These are phyloP conservation scores for Yarrowia porcina DNA, from an alignment of 805 yeast genomes.

Conservation along the genomic window DNA sequence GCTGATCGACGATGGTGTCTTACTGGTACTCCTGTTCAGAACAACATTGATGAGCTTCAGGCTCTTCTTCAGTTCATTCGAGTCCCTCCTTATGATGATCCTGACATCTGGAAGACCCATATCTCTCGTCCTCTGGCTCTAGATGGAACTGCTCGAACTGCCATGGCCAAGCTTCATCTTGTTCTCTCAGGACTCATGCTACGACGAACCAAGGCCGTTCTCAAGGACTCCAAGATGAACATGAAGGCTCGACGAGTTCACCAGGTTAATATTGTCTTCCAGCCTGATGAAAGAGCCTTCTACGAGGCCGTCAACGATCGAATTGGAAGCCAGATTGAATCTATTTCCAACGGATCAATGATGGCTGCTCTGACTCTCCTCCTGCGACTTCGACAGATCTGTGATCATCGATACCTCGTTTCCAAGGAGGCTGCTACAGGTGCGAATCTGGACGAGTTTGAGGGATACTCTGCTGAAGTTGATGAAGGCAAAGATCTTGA, in stretches of 20 bases:
- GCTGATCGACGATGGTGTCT: slow-evolving; percentile 53
- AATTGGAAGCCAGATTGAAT: slow-evolving; percentile 27
- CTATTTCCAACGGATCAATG: slow-evolving; percentile 27
- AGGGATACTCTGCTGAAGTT: slow-evolving; percentile 26
- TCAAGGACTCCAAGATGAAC: slow-evolving; percentile 31
- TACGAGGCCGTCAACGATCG: slow-evolving; percentile 34
- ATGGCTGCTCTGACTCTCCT: slow-evolving; percentile 37
- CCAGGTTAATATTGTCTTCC: slow-evolving; percentile 33
- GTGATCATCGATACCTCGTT: slow-evolving; percentile 36
- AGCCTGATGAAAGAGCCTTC: slow-evolving; percentile 33
- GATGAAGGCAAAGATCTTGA: slow-evolving; percentile 31
- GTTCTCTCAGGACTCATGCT: slow-evolving; percentile 42
- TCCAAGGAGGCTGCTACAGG: slow-evolving; percentile 8
- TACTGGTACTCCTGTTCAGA: slow-evolving; percentile 66
- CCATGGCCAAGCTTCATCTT: slow-evolving; percentile 33
- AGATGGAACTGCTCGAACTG: slow-evolving; percentile 24
- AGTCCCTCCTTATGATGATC: slow-evolving; percentile 16
- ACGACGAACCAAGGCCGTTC: slow-evolving; percentile 46
- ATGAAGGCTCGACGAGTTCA: slow-evolving; percentile 34
- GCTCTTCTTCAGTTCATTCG: slow-evolving; percentile 47
- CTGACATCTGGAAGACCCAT: slow-evolving; percentile 33
- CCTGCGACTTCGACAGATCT: slow-evolving; percentile 41
- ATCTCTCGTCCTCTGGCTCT: slow-evolving; percentile 34
- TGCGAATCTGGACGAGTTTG: slow-evolving; percentile 30
- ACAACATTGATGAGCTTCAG: slow-evolving; percentile 51